A percentile compares a stretch with the other conserved stretches of the same genome.
Evolutionary conservation across 192 early-diverging fungal genomes (phyloP).

Genomic region (Obelidium mucronatum): DNA sequence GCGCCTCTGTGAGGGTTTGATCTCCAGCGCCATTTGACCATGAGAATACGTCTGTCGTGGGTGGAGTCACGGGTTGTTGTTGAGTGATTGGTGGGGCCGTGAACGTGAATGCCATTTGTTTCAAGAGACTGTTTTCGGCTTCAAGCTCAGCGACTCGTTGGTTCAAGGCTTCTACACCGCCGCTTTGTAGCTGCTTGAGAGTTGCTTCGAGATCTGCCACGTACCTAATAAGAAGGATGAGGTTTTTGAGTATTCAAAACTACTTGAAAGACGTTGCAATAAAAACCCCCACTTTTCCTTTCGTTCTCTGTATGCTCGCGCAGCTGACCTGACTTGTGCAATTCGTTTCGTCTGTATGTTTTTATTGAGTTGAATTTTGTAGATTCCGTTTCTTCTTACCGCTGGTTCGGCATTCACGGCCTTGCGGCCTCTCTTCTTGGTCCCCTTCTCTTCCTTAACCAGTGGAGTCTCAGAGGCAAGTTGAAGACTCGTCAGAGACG

Average conservation of each 20-base stretch:
- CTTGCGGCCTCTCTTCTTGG: slow-evolving; percentile 12
- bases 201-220: slow-evolving; percentile 27
- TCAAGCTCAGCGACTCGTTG: slow-evolving; percentile 6
- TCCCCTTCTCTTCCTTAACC: not conserved
- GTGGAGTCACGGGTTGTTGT: not conserved
- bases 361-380: slow-evolving; percentile 13
- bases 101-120: slow-evolving; percentile 23
- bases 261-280: not conserved
- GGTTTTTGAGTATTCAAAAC: not conserved
- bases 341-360: not conserved
- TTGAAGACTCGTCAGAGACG: not conserved
- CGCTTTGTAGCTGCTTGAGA: slow-evolving; percentile 5
- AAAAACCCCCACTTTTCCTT: slow-evolving; percentile 18
- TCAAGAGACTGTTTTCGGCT: slow-evolving; percentile 11
- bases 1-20: not conserved
- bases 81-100: not conserved
- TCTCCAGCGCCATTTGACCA: not conserved
- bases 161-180: not conserved
- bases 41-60: not conserved
- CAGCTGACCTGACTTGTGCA: not conserved
- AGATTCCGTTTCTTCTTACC: too few species aligned
- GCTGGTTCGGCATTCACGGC: slow-evolving; percentile 5
- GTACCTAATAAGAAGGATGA: slow-evolving; percentile 1
- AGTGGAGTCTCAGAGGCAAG: not conserved
- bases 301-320: slow-evolving; percentile 24